Evolutionary conservation across 352 stramenopile genomes (phyloP).

Genomic region (Aphanomyces invadans): DNA sequence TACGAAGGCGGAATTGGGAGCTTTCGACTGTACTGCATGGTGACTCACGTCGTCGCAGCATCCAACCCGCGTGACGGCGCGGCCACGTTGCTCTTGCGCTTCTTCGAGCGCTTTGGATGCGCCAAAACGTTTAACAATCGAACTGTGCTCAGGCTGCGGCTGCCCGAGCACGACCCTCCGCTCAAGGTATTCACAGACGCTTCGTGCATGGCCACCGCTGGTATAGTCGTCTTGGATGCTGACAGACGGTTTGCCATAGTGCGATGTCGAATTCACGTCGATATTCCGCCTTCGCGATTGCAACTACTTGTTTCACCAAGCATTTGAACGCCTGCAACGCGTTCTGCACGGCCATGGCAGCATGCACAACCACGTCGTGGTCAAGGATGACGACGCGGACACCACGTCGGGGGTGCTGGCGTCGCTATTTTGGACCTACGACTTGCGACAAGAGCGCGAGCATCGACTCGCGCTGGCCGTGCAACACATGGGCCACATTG

Average conservation of each 20-base stretch:
- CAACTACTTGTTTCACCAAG: not conserved
- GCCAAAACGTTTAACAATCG: conserved; percentile 40
- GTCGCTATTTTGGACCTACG: not conserved
- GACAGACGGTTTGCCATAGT: not conserved
- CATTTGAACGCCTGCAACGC: not conserved
- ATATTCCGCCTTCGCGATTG: conserved; percentile 17
- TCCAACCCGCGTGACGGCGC: conserved; percentile 18
- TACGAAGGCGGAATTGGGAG: conserved; percentile 69
- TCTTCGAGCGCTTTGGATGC: conserved; percentile 67
- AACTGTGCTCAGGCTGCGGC: conserved; percentile 41
- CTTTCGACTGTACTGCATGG: conserved; percentile 77
- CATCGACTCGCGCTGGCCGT: not conserved
- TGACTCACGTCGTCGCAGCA: conserved; percentile 47
- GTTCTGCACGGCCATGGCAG: not conserved
- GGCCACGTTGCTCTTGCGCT: conserved; percentile 36
- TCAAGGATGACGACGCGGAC: not conserved
- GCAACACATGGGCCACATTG: not conserved
- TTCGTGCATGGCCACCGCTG: too few species aligned
- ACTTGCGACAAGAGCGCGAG: conserved; percentile 13
- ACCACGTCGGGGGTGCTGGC: not conserved
- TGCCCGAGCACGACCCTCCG: conserved; percentile 22
- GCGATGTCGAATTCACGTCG: conserved; percentile 4
- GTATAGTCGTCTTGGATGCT: not conserved
- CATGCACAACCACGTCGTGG: not conserved
- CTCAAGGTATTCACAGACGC: not conserved